phyloP scores from a whole-genome alignment of 345 rosid species.

The Aegle marmelos region DNA sequence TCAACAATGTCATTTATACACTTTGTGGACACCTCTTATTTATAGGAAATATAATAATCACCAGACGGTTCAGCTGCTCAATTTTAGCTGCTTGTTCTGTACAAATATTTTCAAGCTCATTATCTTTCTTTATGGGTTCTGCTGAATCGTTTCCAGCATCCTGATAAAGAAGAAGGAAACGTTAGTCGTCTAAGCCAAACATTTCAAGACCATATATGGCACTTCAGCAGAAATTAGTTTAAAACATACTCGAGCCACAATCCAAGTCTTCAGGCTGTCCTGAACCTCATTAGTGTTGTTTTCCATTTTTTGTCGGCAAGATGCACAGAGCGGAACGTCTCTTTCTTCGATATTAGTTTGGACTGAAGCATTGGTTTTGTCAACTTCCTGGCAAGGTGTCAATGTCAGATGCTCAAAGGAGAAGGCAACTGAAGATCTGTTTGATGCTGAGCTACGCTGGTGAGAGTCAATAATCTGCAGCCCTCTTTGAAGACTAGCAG shows the following conservation, averaged over 20 bases:
- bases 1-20: background rate
- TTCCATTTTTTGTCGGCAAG: constrained; percentile 59
- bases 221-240: background rate
- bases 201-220: background rate
- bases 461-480: constrained; percentile 75
- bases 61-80: constrained; percentile 60
- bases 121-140: constrained; percentile 40
- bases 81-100: constrained; percentile 77
- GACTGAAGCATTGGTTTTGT: constrained; percentile 38
- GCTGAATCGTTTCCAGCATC: constrained; percentile 27
- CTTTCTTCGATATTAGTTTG: constrained; percentile 19
- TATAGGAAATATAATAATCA: constrained; percentile 21
- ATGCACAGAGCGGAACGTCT: constrained; percentile 49
- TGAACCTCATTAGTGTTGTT: constrained; percentile 28
- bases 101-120: constrained; percentile 68
- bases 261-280: constrained; percentile 61
- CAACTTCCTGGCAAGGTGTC: constrained; percentile 62
- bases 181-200: background rate
- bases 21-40: background rate
- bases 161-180: constrained; percentile 36
- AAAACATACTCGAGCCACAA: constrained; percentile 25
- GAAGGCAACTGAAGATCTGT: constrained; percentile 63
- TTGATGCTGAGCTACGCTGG: constrained; percentile 51
- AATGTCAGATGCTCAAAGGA: constrained; percentile 75
- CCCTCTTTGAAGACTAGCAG: constrained; percentile 93